Base-by-base conservation (phyloP, 805 yeast species). In the Maudiozyma barnettii region DNA sequence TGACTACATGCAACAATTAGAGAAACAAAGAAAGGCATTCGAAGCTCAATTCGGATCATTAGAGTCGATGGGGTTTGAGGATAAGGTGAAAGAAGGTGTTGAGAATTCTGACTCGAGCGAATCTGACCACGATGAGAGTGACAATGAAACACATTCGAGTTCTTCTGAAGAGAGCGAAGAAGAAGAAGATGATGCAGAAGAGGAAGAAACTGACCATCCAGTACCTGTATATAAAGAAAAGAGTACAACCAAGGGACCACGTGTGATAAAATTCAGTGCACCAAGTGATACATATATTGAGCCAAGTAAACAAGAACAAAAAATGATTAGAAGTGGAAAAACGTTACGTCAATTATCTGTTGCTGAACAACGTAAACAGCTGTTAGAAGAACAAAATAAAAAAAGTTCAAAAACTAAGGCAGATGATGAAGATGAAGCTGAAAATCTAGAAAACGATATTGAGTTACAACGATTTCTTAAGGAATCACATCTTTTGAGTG, bases 381-480 rank as follows among this genome's bases (percentile, higher is more conserved):
- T 41, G 38, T 55, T 66, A 51, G 61, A 67, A 7, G 65, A 65
- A 29, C 59, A 66, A 30, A 4, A 43, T 43, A 16, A 35, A 26
- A 41, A 45, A 4, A 43, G 45, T 33, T 53, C 48, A 18, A 50
- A 49, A 2, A 51, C n/a, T n/a, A n/a, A n/a, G n/a, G n/a, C 63
- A 5, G 64, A 61, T 14, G 59, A 64, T 3, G 64, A 67, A 35
- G 60, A 54, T 21, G 76, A 75, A 29, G 68, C 65, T 33, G 78
- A 81, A 23, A 78, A 84, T 55, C 55, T 82, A 51, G 75, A 81
- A 50, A 82, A 83, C 54, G 93, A 84, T 61, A 57, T 82, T n/a
- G 84, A 81, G 54, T 66, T 85, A 43, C 90, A 84, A 59, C 66
- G 89, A 49, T 73, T 85, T 39, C 60, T 85, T 22, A 69, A 73